Evolutionary conservation across 1,284 basidiomycete genomes (phyloP).

Genomic region (Puccinia triticina): DNA sequence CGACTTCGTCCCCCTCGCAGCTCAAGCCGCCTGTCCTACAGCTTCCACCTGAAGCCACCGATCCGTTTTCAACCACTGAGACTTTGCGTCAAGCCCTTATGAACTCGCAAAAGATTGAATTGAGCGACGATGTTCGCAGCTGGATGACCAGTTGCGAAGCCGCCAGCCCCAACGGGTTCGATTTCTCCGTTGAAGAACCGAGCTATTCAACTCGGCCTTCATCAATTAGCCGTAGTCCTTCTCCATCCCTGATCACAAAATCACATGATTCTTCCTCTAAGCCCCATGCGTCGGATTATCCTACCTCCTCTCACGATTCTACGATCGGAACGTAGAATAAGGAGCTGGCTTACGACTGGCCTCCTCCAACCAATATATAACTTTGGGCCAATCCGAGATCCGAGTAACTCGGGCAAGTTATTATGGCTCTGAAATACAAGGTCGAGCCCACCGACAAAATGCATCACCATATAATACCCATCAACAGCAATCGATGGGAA

Average conservation of each 20-base stretch:
- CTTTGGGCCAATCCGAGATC: no score
- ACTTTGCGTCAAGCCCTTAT: conserved; percentile 9
- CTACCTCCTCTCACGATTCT: background rate
- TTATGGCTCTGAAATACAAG: no score
- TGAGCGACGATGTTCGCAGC: conserved; percentile 10
- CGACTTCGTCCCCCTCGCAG: background rate
- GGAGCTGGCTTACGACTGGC: background rate
- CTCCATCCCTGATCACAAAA: background rate
- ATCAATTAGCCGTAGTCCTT: background rate
- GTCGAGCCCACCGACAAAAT: no score
- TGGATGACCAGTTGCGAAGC: conserved; percentile 24
- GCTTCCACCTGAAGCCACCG: background rate
- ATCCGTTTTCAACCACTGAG: conserved; percentile 1
- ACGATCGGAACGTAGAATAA: background rate
- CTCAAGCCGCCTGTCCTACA: conserved; percentile 10
- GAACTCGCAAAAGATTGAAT: background rate
- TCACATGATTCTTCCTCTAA: background rate
- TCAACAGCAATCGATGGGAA: no score
- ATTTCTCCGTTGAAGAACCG: conserved; percentile 20
- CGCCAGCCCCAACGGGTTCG: conserved; percentile 8
- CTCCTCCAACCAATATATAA: background rate
- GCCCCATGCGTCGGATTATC: background rate
- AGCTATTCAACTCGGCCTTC: conserved; percentile 28
- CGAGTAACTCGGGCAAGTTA: no score
- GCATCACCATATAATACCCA: no score